phyloP scores from a whole-genome alignment of 1,284 basidiomycete genomes.

The Cutaneotrichosporon spelunceum region DNA sequence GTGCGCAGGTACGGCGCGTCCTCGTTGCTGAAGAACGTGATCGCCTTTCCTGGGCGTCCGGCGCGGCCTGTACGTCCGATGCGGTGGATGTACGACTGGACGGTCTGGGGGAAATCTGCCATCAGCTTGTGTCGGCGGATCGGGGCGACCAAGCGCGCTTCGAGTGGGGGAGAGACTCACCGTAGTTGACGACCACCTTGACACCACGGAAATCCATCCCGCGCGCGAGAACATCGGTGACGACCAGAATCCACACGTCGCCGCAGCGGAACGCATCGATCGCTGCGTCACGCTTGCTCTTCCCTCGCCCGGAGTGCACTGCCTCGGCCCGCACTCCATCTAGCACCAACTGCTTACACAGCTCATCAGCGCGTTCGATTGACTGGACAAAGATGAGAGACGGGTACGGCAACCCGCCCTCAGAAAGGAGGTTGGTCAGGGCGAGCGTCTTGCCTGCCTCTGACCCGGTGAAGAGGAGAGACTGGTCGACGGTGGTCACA shows the following conservation, averaged over 20 bases:
- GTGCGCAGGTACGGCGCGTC: conserved; percentile 88
- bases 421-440: conserved; percentile 70
- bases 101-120: conserved; percentile 81
- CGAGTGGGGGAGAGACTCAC: conserved; percentile 25
- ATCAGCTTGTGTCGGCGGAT: conserved; percentile 28
- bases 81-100: conserved; percentile 92
- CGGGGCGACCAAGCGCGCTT: too few species aligned
- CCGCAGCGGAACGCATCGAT: conserved; percentile 80
- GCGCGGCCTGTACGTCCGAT: conserved; percentile 95
- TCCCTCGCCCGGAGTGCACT: conserved; percentile 83
- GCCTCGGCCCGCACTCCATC: conserved; percentile 85
- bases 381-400: conserved; percentile 91
- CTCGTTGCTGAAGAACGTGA: conserved; percentile 93
- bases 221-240: conserved; percentile 91
- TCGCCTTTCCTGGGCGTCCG: conserved; percentile 81
- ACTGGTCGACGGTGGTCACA: conserved; percentile 74
- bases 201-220: conserved; percentile 98
- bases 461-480: conserved; percentile 83
- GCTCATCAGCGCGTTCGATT: conserved; percentile 82
- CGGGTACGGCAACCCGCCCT: conserved; percentile 80
- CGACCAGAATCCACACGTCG: conserved; percentile 85
- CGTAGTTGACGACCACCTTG: conserved; percentile 88
- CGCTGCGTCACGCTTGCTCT: conserved; percentile 80
- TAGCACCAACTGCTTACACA: conserved; percentile 81
- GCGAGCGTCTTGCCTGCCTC: conserved; percentile 90